Evolutionary conservation across 768 basidiomycete species (phyloP), one percentile per base, ranked within the genome.

Genomic region (Amanita subjunquillea): DNA sequence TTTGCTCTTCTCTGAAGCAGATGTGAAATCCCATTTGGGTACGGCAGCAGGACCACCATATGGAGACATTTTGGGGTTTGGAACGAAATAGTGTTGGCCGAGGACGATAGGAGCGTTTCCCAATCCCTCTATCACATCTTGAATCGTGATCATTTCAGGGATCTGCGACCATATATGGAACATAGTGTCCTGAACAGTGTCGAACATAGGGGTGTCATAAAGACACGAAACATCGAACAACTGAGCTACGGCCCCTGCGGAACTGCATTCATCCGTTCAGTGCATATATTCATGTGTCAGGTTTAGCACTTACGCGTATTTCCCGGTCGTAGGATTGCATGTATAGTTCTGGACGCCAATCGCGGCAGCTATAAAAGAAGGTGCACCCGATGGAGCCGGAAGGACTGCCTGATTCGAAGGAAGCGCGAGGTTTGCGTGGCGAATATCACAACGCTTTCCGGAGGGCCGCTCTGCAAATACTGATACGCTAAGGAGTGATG

Each of bases 21-120:
- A 65, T 9, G 74, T 72, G 65, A 79, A 78, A 62, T 83, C 83
- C 73, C 80, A 79, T 57, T 75, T 71, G 1, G 83, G 79, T 51
- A 68, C 65, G 27, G 67, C 32, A 13, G 73, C 75, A 17, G 37
- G 34, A 15, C 34, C 27, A n/a, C 39, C 39, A 20, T n/a, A 29
- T 3, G 62, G 62, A 13, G 34, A 34, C 4, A 71, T 73, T 4
- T 69, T 64, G 4, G 74, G 67, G 61, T 76, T 76, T 0, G 67
- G 61, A 34, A 79, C 68, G 62, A 81, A 86, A 69, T 75, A 83
- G 57, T 85, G 81, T 54, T 78, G 71, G 12, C 48, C 37, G 12
- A 49, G 48, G 12, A 75, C 75, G 59, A 57, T 30, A 15, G 52
- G 50, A 3, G 49, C n/a, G 39, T 6, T n/a, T 17, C 37, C 27